Evolutionary conservation across 371 early-diverging fungal species (phyloP).

Genomic region (Mucor lusitanicus): DNA sequence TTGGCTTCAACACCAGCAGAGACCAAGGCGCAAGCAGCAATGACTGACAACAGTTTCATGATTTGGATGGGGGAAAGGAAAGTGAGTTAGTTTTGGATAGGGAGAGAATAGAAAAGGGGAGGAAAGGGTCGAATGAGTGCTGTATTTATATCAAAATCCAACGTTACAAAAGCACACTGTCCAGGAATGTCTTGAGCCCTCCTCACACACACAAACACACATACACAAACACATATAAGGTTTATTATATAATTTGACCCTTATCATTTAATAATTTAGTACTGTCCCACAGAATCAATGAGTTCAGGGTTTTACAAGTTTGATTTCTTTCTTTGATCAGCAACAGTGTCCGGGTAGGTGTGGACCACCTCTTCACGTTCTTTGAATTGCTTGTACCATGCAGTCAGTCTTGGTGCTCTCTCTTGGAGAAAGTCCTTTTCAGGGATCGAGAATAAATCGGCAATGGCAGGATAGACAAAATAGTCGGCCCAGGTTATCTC

Average conservation of each 20-base stretch:
- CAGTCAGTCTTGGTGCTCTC: slow-evolving; percentile 23
- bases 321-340: slow-evolving; percentile 17
- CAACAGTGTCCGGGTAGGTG: slow-evolving; percentile 35
- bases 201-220: too few species aligned
- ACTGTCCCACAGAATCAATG: background rate
- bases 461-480: slow-evolving; percentile 37
- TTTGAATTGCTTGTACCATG: slow-evolving; percentile 31
- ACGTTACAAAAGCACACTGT: background rate
- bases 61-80: background rate
- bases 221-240: background rate
- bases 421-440: slow-evolving; percentile 18
- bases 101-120: background rate
- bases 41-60: slow-evolving; percentile 35
- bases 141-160: background rate
- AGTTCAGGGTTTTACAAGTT: background rate
- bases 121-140: background rate
- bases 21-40: slow-evolving; percentile 22
- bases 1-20: slow-evolving; percentile 31
- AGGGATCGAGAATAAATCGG: slow-evolving; percentile 32
- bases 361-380: slow-evolving; percentile 18
- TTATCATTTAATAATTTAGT: background rate
- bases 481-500: slow-evolving; percentile 44
- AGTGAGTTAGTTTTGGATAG: background rate
- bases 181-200: background rate
- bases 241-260: background rate